These are phyloP conservation scores for Tulasnella sp. DNA, from an alignment of 768 basidiomycete species.

Conservation along the genomic window DNA sequence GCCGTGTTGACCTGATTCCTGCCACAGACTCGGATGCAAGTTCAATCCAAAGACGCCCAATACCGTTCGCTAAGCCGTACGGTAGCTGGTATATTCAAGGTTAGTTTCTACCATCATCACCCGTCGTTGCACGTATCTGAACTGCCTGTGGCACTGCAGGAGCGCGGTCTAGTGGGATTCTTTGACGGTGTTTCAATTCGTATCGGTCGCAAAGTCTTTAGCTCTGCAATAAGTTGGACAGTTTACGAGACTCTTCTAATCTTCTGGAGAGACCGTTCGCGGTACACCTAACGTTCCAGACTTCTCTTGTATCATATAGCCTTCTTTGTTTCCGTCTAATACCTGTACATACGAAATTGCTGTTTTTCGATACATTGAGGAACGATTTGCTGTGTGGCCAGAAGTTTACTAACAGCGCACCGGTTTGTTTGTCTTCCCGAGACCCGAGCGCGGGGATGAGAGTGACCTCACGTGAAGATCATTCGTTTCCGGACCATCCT, in stretches of 20 bases:
- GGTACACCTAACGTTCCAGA: neutral
- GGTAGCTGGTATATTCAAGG: conserved; percentile 66
- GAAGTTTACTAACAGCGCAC: neutral
- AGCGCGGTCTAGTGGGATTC: conserved; percentile 78
- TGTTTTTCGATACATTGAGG: neutral
- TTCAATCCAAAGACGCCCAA: conserved; percentile 66
- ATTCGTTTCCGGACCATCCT: conserved; percentile 20
- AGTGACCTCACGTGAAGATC: conserved; percentile 10
- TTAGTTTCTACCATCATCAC: conserved; percentile 44
- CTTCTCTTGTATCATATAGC: neutral
- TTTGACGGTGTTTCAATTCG: conserved; percentile 86
- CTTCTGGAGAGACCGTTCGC: conserved; percentile 22
- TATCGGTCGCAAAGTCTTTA: conserved; percentile 73
- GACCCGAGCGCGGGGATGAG: conserved; percentile 7
- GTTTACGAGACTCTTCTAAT: conserved; percentile 34
- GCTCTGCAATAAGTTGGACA: conserved; percentile 37
- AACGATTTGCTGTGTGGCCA: conserved; percentile 1
- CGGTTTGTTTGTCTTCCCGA: conserved; percentile 17
- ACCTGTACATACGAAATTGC: neutral
- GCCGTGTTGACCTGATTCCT: neutral
- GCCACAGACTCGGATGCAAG: conserved; percentile 85
- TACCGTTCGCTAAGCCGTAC: conserved; percentile 76
- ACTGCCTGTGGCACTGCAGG: conserved; percentile 49
- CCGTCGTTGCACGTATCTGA: neutral
- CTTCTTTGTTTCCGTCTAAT: neutral